Percentiles rank a stretch among this genome's conserved stretches.
Evolutionary conservation across 495 filamentous ascomycete genomes (phyloP).

Genomic region (Aspergillus nidulans): DNA sequence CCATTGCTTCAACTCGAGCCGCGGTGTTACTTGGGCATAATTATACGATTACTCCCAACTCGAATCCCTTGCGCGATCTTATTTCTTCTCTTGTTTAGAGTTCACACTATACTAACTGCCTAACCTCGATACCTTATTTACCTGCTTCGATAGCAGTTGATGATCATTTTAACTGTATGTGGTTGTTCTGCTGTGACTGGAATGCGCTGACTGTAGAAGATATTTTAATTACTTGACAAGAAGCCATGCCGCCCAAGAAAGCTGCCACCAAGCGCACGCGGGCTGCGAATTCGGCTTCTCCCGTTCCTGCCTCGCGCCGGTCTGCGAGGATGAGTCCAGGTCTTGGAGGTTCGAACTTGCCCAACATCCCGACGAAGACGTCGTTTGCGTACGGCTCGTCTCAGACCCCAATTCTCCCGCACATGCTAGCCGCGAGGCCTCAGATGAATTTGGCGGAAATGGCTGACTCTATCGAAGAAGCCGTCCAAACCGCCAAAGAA

Average conservation of each 20-base stretch:
- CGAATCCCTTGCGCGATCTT: background rate
- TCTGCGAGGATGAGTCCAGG: constrained; percentile 10
- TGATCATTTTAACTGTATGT: background rate
- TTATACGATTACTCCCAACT: background rate
- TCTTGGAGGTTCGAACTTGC: constrained; percentile 17
- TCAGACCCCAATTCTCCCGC: constrained; percentile 24
- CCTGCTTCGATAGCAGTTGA: background rate
- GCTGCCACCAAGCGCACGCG: background rate
- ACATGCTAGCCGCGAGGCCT: constrained; percentile 16
- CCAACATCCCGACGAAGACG: constrained; percentile 25
- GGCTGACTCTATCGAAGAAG: constrained; percentile 24
- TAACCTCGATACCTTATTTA: background rate
- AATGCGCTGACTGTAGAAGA: background rate
- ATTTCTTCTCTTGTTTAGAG: background rate
- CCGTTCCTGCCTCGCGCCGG: constrained; percentile 13
- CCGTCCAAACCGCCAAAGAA: constrained; percentile 22
- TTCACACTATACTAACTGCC: background rate
- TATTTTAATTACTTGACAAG: background rate
- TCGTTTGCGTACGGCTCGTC: constrained; percentile 35
- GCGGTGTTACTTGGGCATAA: background rate
- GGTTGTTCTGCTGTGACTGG: background rate
- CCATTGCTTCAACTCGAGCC: background rate
- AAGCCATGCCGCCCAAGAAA: constrained; percentile 6
- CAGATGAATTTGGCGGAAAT: constrained; percentile 21
- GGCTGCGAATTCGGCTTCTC: background rate